These are phyloP conservation scores for Colletotrichum trifolii DNA, from an alignment of 2,329 filamentous ascomycete genomes.

Conservation along the genomic window DNA sequence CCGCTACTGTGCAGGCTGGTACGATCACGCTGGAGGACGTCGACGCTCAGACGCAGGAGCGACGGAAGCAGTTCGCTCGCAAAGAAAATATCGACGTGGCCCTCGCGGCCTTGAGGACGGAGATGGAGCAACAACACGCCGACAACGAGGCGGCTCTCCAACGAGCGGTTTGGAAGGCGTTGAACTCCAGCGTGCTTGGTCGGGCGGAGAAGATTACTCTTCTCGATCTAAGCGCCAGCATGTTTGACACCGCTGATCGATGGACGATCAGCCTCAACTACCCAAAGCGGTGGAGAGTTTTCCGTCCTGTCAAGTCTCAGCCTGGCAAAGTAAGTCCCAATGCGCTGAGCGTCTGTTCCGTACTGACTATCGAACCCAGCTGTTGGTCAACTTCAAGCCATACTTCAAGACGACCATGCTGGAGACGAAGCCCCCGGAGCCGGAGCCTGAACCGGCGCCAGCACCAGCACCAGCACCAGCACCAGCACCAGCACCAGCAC, in stretches of 20 bases:
- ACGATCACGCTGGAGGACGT: constrained; percentile 48
- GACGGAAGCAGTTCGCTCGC: constrained; percentile 70
- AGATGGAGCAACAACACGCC: constrained; percentile 56
- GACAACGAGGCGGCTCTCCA: constrained; percentile 52
- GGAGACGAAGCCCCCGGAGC: constrained; percentile 5
- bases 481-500: constrained; percentile 38
- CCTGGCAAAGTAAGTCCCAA: constrained; percentile 48
- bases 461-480: not conserved
- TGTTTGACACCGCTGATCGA: constrained; percentile 57
- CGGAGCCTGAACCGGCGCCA: constrained; percentile 4
- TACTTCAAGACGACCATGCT: constrained; percentile 46
- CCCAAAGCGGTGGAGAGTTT: constrained; percentile 54
- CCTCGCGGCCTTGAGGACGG: constrained; percentile 54
- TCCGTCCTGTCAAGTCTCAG: constrained; percentile 49
- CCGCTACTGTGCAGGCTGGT: constrained; percentile 27
- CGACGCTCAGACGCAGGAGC: constrained; percentile 67
- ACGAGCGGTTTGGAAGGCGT: constrained; percentile 55
- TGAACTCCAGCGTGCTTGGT: constrained; percentile 52
- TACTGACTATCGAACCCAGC: constrained; percentile 41
- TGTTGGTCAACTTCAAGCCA: constrained; percentile 52
- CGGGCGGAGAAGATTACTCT: constrained; percentile 55
- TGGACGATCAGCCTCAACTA: constrained; percentile 55
- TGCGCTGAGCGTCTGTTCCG: not conserved
- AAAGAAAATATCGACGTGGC: constrained; percentile 72
- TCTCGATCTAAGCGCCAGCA: constrained; percentile 57